A percentile compares a stretch with the other conserved stretches of the same genome.
phyloP scores from a whole-genome alignment of 345 rosid species.

The Populus pruinosa region DNA sequence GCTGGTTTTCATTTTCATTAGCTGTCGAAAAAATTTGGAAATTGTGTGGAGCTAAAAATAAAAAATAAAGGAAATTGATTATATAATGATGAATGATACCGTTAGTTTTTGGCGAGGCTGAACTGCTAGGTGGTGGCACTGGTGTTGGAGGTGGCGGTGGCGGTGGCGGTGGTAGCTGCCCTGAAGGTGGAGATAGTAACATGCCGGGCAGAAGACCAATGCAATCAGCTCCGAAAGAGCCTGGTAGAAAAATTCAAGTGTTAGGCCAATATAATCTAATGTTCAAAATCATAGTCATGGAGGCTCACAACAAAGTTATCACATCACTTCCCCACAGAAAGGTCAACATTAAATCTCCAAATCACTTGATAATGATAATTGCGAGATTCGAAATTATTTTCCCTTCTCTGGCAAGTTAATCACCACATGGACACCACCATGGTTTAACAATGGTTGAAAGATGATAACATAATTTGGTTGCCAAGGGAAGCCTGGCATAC shows the following conservation, averaged over 20 bases:
- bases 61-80: not conserved
- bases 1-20: too few relatives aligned
- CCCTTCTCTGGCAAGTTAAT: not conserved
- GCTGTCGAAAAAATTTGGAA: too few relatives aligned
- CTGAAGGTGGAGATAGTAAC: not conserved
- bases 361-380: not conserved
- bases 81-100: not conserved
- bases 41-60: too few relatives aligned
- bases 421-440: too few relatives aligned
- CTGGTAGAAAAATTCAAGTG: not conserved
- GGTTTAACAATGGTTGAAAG: not conserved
- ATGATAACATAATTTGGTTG: not conserved
- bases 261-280: not conserved
- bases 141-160: not conserved
- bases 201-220: not conserved
- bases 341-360: not conserved
- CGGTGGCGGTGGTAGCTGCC: not conserved
- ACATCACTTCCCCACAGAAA: not conserved
- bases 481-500: not conserved
- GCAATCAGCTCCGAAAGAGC: slow-evolving; percentile 16
- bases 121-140: not conserved
- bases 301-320: not conserved
- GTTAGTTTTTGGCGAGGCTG: not conserved
- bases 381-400: not conserved
- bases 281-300: not conserved